These are phyloP conservation scores for Arctium lappa DNA, from an alignment of 129 eudicot genomes.

Conservation along the genomic window DNA sequence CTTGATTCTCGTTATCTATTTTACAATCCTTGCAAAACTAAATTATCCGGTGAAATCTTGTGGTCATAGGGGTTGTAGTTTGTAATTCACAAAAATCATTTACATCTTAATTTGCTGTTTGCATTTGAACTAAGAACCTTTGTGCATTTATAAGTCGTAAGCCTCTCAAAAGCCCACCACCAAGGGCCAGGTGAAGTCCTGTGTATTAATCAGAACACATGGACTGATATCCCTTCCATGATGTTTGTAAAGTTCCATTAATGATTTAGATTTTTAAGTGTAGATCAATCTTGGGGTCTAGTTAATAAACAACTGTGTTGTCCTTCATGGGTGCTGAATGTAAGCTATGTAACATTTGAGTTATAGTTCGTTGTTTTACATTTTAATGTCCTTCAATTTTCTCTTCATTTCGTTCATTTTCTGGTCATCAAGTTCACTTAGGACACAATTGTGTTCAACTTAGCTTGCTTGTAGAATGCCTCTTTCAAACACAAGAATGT, in stretches of 20 bases:
- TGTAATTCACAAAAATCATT: background rate
- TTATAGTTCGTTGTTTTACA: background rate
- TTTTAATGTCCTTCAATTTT: background rate
- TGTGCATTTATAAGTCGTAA: background rate
- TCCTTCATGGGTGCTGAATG: too few species aligned
- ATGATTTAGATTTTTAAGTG: too few species aligned
- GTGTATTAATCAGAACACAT: background rate
- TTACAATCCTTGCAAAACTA: background rate
- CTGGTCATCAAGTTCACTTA: background rate
- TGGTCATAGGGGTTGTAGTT: background rate
- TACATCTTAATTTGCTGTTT: background rate
- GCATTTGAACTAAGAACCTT: background rate
- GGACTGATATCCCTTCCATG: background rate
- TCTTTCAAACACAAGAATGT: too few species aligned
- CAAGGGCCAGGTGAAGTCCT: background rate
- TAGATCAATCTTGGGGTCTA: too few species aligned
- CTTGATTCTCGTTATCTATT: background rate
- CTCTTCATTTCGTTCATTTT: background rate
- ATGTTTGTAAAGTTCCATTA: too few species aligned
- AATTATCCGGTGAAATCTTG: background rate
- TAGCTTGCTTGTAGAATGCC: background rate
- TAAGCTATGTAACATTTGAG: background rate
- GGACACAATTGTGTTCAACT: background rate
- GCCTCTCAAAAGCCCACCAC: background rate
- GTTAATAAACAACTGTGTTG: too few species aligned